Percentiles rank a stretch among this genome's conserved stretches.
phyloP scores from a whole-genome alignment of 176 grass and related monocot species.

The Oryza brachyantha region DNA sequence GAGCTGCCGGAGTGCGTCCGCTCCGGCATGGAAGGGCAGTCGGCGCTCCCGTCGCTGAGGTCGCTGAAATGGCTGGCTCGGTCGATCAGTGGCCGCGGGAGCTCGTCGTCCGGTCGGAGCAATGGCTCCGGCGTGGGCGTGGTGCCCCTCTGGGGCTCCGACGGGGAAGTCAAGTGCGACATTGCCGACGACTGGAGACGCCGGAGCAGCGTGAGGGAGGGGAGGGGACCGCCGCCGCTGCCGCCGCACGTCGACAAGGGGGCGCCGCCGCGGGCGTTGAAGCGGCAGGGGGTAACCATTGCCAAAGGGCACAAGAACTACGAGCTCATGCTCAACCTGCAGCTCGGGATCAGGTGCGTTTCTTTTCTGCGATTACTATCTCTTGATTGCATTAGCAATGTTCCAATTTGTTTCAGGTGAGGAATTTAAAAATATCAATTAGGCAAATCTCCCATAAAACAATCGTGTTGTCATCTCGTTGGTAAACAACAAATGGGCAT shows the following conservation, averaged over 20 bases:
- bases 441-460: not conserved
- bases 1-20: slow-evolving; percentile 59
- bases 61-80: slow-evolving; percentile 64
- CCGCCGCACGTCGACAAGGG: slow-evolving; percentile 3
- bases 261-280: slow-evolving; percentile 27
- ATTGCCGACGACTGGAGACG: slow-evolving; percentile 43
- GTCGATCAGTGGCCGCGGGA: slow-evolving; percentile 32
- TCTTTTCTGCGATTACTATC: not conserved
- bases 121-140: slow-evolving; percentile 39
- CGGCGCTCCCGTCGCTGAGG: slow-evolving; percentile 60
- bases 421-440: slow-evolving; percentile 12
- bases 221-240: slow-evolving; percentile 27
- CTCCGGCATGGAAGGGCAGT: slow-evolving; percentile 51
- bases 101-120: slow-evolving; percentile 30
- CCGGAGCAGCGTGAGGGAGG: slow-evolving; percentile 35
- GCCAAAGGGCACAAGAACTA: slow-evolving; percentile 92
- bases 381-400: not conserved
- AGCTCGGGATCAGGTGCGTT: slow-evolving; percentile 87
- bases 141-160: slow-evolving; percentile 37
- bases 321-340: slow-evolving; percentile 98
- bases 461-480: not conserved
- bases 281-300: slow-evolving; percentile 72
- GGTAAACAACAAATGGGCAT: not conserved
- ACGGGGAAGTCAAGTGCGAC: slow-evolving; percentile 43
- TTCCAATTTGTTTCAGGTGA: not conserved